Evolutionary conservation across 2,329 filamentous ascomycete genomes (phyloP).

Genomic region (Pseudogymnoascus sp.): DNA sequence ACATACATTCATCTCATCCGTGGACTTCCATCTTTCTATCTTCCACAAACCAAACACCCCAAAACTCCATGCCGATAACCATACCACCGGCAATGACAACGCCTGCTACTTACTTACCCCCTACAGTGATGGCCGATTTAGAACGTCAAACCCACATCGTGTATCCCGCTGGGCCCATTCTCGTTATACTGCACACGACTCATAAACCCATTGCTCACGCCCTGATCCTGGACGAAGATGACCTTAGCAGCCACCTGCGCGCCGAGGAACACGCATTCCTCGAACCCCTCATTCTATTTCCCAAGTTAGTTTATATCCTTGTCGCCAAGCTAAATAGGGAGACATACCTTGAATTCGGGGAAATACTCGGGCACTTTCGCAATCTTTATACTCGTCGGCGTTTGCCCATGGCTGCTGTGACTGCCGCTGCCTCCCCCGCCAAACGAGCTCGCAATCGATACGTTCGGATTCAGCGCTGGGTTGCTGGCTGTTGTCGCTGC

Average conservation of each 20-base stretch:
- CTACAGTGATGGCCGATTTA: background rate
- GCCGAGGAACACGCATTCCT: constrained; percentile 61
- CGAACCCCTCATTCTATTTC: constrained; percentile 28
- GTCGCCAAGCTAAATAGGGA: constrained; percentile 15
- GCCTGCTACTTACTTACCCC: background rate
- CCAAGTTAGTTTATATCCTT: constrained; percentile 1
- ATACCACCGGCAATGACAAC: constrained; percentile 9
- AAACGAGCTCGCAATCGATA: constrained; percentile 29
- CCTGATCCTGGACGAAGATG: constrained; percentile 60
- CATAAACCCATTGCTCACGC: constrained; percentile 55
- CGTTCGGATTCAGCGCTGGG: constrained; percentile 29
- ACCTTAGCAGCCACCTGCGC: constrained; percentile 65
- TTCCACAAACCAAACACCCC: background rate
- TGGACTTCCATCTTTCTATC: constrained; percentile 2
- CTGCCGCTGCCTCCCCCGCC: constrained; percentile 36
- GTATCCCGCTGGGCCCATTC: constrained; percentile 29
- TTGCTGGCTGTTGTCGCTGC: constrained; percentile 67
- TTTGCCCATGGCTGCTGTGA: constrained; percentile 57
- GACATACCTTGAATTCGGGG: constrained; percentile 55
- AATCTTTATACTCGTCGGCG: constrained; percentile 58
- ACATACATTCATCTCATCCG: constrained; percentile 9
- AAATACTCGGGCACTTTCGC: constrained; percentile 63
- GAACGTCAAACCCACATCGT: constrained; percentile 15
- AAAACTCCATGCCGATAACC: constrained; percentile 10
- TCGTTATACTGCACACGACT: constrained; percentile 38